Evolutionary conservation across 2,329 filamentous ascomycete genomes (phyloP), one percentile per base, ranked within the genome.

Genomic region (Colletotrichum euphorbiae): DNA sequence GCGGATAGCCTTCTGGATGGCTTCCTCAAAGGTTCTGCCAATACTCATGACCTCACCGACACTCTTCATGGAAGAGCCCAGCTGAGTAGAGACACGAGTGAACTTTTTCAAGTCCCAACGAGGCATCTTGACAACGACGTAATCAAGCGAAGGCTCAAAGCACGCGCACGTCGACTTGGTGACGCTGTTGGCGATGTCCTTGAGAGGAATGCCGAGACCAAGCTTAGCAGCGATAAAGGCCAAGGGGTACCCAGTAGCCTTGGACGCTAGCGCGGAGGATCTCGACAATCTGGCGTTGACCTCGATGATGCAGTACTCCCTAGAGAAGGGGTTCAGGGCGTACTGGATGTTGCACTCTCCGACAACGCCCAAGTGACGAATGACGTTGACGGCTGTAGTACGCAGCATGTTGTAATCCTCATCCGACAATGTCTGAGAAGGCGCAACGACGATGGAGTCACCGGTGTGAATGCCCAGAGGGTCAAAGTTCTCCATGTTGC

Each of bases 401-500:
- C 96, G 91, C 36, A 99, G 88, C 96, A 98, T 98, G 82, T 98
- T 97, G 85, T 98, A 99, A 80, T 99, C 96, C 78, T 98, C 94
- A 69, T 99, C 95, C 3, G 94, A 97, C 19, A 99, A 85, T 0
- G 96, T 99, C 81, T 98, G 96, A 3, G 95, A 98, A 45, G 96
- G 96, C 8, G 96, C 96, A 52, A 99, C 96, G 59, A 99, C 96
- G 72, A 99, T 98, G 12, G 95, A 98, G 78, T 99, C 96, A 79
- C 96, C 96, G 3, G 96, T 99, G 77, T 98, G 96, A 71, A 98
- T 98, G 75, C 96, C 96, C 1, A 99, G 90, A 62, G 96, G 96
- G 79, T 99, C 96, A 76, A 99, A 99, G 83, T 99, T 99, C 84
- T 99, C 96, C 96, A 99, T 98, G 84, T 99, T 99, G 81, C 96